Base-by-base conservation (phyloP, 768 basidiomycete species). In the Fibroporia radiculosa region DNA sequence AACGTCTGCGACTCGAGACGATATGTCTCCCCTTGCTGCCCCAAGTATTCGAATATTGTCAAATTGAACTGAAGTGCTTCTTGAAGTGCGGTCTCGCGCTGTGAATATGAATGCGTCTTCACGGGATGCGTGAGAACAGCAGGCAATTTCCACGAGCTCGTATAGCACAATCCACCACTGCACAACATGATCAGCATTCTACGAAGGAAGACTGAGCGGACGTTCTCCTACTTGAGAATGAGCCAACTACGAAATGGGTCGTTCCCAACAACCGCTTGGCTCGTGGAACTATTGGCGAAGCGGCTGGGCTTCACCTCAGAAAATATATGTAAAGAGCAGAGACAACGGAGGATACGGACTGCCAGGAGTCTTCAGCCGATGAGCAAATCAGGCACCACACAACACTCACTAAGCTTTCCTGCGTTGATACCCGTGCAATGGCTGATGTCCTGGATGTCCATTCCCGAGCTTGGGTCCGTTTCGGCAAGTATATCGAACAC, bases 131-230 rank as follows among this genome's bases (percentile, higher is more conserved):
- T 26, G 1, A 52, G 36, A 2, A 44, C 45, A 1, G 44, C 36
- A 1, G 51, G 51, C 5, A 52, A 45, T n/a, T 46, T 49, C 34
- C 22, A 34, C 6, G 47, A 29, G 3, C 46, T 38, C 2, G 38
- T 31, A 42, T 44, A 46, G 4, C 20, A 20, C 13, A 41, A 29
- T 8, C 22, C 6, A 4, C 44, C 36, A 14, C 44, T 39, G 14
- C 4, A 26, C 25, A 13, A 7, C 11, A 8, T 11, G 4, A 23
- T 26, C 10, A n/a, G 16, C 38, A 26, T 25, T 41, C 3, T 7
- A 16, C 16, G 27, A 33, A 29, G 14, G 6, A 3, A 19, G 39
- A 27, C 39, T 18, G 24, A 35, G 18, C 18, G 6, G 16, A 14
- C 4, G 3, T 12, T 31, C 12, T n/a, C 20, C 46, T 34, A 42